Conservation (phyloP, 805 yeast genomes). For the Wickerhamiella spandovensis region DNA sequence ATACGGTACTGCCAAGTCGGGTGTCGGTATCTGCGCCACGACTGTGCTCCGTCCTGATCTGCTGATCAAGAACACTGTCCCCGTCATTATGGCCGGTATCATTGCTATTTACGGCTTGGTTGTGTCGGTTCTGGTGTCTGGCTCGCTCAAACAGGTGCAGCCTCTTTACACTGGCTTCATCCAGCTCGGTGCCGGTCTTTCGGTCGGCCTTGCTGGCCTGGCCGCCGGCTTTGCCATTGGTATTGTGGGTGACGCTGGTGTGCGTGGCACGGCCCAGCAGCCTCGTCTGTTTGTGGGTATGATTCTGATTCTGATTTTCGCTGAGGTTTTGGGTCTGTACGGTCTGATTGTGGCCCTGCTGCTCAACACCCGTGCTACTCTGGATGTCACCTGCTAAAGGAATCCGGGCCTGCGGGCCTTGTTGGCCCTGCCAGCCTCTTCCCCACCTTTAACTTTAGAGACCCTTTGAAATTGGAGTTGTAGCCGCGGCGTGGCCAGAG, state of each 20-base stretch:
- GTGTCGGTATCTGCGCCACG: slow-evolving; percentile 98
- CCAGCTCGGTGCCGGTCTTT: slow-evolving; percentile 95
- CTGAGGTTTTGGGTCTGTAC: slow-evolving; percentile 96
- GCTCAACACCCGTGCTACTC: slow-evolving; percentile 94
- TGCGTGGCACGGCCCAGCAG: slow-evolving; percentile 95
- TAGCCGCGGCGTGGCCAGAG: too few species aligned
- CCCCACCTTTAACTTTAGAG: background rate
- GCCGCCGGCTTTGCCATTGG: slow-evolving; percentile 99
- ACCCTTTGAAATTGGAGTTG: background rate
- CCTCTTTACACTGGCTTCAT: slow-evolving; percentile 94
- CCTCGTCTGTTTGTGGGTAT: slow-evolving; percentile 97
- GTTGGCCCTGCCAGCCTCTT: too few species aligned
- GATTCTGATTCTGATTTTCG: slow-evolving; percentile 96
- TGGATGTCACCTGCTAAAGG: slow-evolving; percentile 67
- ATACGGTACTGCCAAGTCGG: slow-evolving; percentile 97
- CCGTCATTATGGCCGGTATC: slow-evolving; percentile 99
- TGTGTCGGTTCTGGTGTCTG: slow-evolving; percentile 87
- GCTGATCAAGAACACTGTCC: slow-evolving; percentile 84
- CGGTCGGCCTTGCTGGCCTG: slow-evolving; percentile 92
- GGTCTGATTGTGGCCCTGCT: slow-evolving; percentile 97
- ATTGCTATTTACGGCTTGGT: slow-evolving; percentile 96
- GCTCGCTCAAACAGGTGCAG: slow-evolving; percentile 76
- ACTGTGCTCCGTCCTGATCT: slow-evolving; percentile 96
- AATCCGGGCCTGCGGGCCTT: background rate
- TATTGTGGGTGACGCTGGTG: slow-evolving; percentile 99